Evolutionary conservation across 495 filamentous ascomycete genomes (phyloP).

Genomic region (Aspergillus egyptiacus): DNA sequence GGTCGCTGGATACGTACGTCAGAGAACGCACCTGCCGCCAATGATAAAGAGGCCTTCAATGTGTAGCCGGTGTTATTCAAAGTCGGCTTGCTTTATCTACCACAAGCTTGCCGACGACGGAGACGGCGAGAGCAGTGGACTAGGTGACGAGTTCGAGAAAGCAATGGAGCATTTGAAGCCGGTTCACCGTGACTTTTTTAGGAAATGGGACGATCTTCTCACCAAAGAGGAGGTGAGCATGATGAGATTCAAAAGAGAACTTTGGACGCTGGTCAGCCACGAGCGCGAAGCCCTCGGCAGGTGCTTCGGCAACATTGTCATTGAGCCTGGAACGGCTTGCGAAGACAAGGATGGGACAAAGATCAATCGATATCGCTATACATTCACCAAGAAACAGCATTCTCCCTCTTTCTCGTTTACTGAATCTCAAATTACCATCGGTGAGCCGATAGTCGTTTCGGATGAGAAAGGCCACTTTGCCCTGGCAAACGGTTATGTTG

Average conservation of each 20-base stretch:
- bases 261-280: constrained; percentile 90
- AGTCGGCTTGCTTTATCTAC: constrained; percentile 84
- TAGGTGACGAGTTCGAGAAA: constrained; percentile 69
- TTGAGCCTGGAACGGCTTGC: constrained; percentile 67
- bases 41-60: constrained; percentile 75
- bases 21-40: constrained; percentile 70
- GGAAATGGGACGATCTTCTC: constrained; percentile 87
- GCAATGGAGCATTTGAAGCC: constrained; percentile 67
- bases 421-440: constrained; percentile 82
- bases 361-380: constrained; percentile 88
- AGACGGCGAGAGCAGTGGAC: constrained; percentile 68
- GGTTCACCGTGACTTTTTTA: constrained; percentile 72
- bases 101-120: constrained; percentile 88
- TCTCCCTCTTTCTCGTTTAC: constrained; percentile 65
- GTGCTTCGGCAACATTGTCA: constrained; percentile 66
- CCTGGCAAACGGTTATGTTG: constrained; percentile 84
- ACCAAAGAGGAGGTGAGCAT: constrained; percentile 90
- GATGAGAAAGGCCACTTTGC: constrained; percentile 94
- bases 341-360: constrained; percentile 63
- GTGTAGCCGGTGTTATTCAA: constrained; percentile 82
- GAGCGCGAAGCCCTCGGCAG: constrained; percentile 84
- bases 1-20: constrained; percentile 75
- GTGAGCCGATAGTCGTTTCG: constrained; percentile 93
- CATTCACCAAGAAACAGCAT: constrained; percentile 61
- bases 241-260: constrained; percentile 74